Conservation (phyloP, 1,139 yeast genomes). For the Ashbya aceris region DNA sequence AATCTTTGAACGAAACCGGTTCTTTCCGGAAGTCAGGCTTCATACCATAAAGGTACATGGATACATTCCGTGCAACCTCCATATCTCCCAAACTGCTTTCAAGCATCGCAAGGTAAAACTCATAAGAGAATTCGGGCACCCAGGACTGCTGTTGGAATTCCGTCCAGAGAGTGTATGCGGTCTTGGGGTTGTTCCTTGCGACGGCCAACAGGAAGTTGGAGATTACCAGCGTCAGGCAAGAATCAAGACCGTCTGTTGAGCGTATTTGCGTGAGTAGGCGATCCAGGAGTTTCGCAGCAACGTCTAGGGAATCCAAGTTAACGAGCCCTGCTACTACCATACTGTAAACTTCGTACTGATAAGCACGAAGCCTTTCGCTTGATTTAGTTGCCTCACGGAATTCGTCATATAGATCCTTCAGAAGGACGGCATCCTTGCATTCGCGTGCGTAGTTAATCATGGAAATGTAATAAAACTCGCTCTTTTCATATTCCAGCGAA, state of each 20-base stretch:
- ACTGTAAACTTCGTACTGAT: conserved; percentile 43
- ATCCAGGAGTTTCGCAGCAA: conserved; percentile 51
- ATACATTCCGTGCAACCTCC: conserved; percentile 26
- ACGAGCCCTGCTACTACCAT: conserved; percentile 44
- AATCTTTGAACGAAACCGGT: conserved; percentile 14
- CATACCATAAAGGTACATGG: conserved; percentile 32
- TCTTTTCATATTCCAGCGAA: conserved; percentile 22
- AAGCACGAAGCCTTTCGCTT: conserved; percentile 15
- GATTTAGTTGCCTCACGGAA: conserved; percentile 22
- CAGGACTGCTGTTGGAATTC: conserved; percentile 31
- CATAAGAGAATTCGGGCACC: conserved; percentile 34
- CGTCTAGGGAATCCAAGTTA: conserved; percentile 38
- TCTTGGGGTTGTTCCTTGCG: conserved; percentile 27
- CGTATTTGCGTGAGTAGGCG: conserved; percentile 30
- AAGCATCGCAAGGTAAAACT: conserved; percentile 30
- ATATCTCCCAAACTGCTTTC: conserved; percentile 28
- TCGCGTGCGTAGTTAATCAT: conserved; percentile 30
- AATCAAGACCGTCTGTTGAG: conserved; percentile 23
- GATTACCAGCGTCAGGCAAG: conserved; percentile 26
- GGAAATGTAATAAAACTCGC: conserved; percentile 29
- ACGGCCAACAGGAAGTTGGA: conserved; percentile 30
- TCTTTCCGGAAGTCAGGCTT: conserved; percentile 9
- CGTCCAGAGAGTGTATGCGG: conserved; percentile 30
- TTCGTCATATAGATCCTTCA: conserved; percentile 30
- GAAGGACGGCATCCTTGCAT: conserved; percentile 26